These are phyloP conservation scores for Symbiodinium pilosum DNA, from an alignment of 73 alveolate genomes.

Conservation along the genomic window DNA sequence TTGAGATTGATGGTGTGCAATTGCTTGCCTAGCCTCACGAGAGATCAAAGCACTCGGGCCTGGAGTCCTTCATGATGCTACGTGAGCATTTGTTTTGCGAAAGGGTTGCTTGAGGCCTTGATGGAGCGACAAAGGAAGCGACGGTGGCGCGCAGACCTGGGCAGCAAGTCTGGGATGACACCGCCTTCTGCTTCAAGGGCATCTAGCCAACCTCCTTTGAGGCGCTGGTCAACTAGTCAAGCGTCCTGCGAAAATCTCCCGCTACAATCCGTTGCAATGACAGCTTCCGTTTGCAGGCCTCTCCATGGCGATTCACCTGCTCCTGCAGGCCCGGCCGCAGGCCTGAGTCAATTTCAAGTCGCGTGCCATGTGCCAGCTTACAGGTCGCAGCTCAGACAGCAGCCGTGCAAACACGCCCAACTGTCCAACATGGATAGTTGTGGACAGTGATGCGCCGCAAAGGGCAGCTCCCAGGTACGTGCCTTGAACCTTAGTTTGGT, in stretches of 20 bases:
- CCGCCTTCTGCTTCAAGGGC: slow-evolving; percentile 41
- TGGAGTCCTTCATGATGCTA: too few relatives aligned
- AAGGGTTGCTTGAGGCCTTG: slow-evolving; percentile 50
- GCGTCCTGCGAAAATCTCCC: too few relatives aligned
- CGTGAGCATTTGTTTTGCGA: too few relatives aligned
- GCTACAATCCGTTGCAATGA: too few relatives aligned
- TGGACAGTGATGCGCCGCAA: slow-evolving; percentile 30
- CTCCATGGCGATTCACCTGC: not conserved
- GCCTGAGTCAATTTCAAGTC: not conserved
- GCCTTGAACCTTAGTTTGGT: too few relatives aligned
- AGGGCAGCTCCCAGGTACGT: not conserved
- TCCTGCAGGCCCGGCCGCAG: not conserved
- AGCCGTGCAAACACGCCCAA: slow-evolving; percentile 90
- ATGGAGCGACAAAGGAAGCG: slow-evolving; percentile 68
- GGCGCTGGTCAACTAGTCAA: too few relatives aligned
- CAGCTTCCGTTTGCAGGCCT: too few relatives aligned
- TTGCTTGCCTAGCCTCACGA: too few relatives aligned
- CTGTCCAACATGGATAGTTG: slow-evolving; percentile 70
- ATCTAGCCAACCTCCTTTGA: slow-evolving; percentile 83
- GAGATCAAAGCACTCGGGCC: too few relatives aligned
- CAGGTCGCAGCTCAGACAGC: slow-evolving; percentile 85
- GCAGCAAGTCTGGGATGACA: slow-evolving; percentile 17
- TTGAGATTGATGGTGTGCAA: too few relatives aligned
- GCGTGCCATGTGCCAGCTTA: not conserved
- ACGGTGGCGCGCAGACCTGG: slow-evolving; percentile 76